phyloP scores from a whole-genome alignment of 192 early-diverging fungal species.

The Polychytrium aggregatum region DNA sequence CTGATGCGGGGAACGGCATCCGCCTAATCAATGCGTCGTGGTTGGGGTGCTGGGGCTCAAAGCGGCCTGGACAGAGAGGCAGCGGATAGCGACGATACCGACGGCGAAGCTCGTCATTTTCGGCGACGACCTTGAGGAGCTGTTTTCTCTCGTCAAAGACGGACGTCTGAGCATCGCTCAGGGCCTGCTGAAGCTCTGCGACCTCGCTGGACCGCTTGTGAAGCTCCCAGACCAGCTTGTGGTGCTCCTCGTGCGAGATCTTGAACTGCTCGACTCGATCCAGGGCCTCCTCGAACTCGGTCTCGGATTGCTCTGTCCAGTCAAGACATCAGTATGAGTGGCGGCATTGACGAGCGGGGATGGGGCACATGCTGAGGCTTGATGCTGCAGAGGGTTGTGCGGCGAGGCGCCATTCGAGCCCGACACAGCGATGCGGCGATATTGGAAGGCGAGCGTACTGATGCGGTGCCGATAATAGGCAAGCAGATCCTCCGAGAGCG shows the following conservation, averaged over 20 bases:
- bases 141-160: conserved; percentile 41
- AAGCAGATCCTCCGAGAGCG: conserved; percentile 23
- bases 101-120: conserved; percentile 42
- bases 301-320: conserved; percentile 22
- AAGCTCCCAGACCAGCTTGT: conserved; percentile 31
- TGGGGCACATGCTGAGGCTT: background rate
- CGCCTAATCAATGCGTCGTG: too few relatives aligned
- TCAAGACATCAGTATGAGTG: background rate
- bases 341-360: background rate
- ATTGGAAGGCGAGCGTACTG: conserved; percentile 2
- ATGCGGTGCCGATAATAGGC: conserved; percentile 19
- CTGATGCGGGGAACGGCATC: too few relatives aligned
- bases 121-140: conserved; percentile 28
- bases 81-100: too few relatives aligned
- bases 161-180: conserved; percentile 30
- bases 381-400: background rate
- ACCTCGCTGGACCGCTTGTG: conserved; percentile 31
- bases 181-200: conserved; percentile 31
- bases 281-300: conserved; percentile 23
- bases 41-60: conserved; percentile 1
- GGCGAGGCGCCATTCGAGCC: background rate
- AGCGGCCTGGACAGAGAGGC: background rate
- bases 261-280: conserved; percentile 21
- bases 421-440: background rate
- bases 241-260: conserved; percentile 34